These are phyloP conservation scores for Rhizoctonia solani DNA, from an alignment of 1,284 basidiomycete species.

Conservation along the genomic window DNA sequence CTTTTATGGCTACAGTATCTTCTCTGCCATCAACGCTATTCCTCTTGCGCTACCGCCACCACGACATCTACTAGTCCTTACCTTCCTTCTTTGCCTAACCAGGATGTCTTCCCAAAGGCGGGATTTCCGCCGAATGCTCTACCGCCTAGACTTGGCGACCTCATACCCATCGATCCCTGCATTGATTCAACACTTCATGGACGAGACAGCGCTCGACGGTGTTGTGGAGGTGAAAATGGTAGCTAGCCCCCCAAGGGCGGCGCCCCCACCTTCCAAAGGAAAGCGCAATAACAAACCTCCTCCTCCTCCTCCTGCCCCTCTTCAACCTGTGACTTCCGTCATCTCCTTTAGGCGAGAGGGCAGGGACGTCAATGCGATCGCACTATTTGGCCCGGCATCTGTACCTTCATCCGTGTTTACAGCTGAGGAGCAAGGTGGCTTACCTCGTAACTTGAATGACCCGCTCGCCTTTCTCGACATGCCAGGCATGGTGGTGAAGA, in stretches of 20 bases:
- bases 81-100: constrained; percentile 34
- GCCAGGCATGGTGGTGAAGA: constrained; percentile 32
- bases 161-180: constrained; percentile 32
- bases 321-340: constrained; percentile 29
- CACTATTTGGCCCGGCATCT: constrained; percentile 21
- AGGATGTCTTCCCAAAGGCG: constrained; percentile 34
- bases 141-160: constrained; percentile 34
- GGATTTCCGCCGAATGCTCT: constrained; percentile 35
- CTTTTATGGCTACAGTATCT: constrained; percentile 10
- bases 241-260: constrained; percentile 20
- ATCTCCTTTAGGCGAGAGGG: constrained; percentile 32
- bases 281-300: constrained; percentile 29
- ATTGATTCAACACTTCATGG: constrained; percentile 34
- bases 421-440: constrained; percentile 3
- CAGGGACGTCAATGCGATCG: constrained; percentile 29
- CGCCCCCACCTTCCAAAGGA: constrained; percentile 9
- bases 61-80: constrained; percentile 10
- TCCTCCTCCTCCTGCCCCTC: constrained; percentile 14
- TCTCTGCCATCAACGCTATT: constrained; percentile 19
- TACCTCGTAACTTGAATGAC: not conserved
- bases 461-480: constrained; percentile 5
- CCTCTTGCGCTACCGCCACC: constrained; percentile 26
- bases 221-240: constrained; percentile 34
- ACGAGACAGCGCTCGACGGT: constrained; percentile 31
- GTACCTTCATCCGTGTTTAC: constrained; percentile 14